These are phyloP conservation scores for Candida orba DNA, from an alignment of 805 yeast genomes.

Conservation along the genomic window DNA sequence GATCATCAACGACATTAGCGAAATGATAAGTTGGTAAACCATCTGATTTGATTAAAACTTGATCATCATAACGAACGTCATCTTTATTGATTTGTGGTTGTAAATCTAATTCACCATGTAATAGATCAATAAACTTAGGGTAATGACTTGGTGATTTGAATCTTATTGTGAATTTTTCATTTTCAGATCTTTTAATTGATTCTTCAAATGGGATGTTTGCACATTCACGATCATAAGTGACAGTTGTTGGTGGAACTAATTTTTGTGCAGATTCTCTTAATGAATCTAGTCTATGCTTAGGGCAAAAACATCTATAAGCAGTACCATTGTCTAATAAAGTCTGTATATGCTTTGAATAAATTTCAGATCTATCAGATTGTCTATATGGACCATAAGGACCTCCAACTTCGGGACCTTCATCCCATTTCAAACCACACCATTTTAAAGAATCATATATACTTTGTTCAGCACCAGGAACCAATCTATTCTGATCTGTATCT, in stretches of 20 bases:
- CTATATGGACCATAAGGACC: constrained; percentile 62
- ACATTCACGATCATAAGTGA: constrained; percentile 86
- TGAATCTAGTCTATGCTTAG: constrained; percentile 64
- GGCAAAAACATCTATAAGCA: constrained; percentile 85
- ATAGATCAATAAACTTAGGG: constrained; percentile 59
- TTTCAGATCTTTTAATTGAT: constrained; percentile 29
- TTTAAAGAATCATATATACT: constrained; percentile 65
- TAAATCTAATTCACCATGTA: constrained; percentile 70
- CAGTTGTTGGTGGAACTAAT: constrained; percentile 83
- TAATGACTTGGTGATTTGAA: constrained; percentile 70
- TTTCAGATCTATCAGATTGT: constrained; percentile 70
- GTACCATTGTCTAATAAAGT: constrained; percentile 51
- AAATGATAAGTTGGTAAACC: constrained; percentile 94
- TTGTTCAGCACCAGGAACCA: constrained; percentile 76
- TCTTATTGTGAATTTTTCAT: constrained; percentile 50
- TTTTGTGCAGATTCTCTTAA: constrained; percentile 67
- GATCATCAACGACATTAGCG: constrained; percentile 94
- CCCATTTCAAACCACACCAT: constrained; percentile 72
- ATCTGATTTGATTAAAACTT: constrained; percentile 85
- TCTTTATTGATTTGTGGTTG: constrained; percentile 70
- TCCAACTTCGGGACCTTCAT: constrained; percentile 64
- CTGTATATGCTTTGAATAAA: constrained; percentile 57
- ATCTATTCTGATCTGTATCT: constrained; percentile 83
- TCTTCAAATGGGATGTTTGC: constrained; percentile 36
- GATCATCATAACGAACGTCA: constrained; percentile 83